These are phyloP conservation scores for Irpex rosettiformis DNA, from an alignment of 1,284 basidiomycete genomes.

Conservation along the genomic window DNA sequence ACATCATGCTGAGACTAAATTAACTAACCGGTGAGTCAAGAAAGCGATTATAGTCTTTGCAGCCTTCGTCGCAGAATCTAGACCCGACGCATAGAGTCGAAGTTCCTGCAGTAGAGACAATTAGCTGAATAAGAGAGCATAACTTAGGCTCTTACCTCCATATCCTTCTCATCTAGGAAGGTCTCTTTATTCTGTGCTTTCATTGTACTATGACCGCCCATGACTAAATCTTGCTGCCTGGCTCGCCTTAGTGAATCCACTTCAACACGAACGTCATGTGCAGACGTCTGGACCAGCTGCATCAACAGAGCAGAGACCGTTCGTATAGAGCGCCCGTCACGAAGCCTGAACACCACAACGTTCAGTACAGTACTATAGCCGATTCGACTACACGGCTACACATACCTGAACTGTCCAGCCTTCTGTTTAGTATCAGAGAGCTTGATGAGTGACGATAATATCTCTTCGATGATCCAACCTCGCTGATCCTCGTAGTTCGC, in stretches of 20 bases:
- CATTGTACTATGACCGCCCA: slow-evolving; percentile 57
- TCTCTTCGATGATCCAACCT: slow-evolving; percentile 96
- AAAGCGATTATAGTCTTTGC: slow-evolving; percentile 84
- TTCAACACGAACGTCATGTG: slow-evolving; percentile 70
- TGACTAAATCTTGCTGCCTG: slow-evolving; percentile 56
- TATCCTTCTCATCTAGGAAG: slow-evolving; percentile 63
- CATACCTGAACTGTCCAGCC: slow-evolving; percentile 81
- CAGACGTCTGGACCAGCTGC: slow-evolving; percentile 93
- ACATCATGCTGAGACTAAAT: background rate
- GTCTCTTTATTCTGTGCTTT: slow-evolving; percentile 43
- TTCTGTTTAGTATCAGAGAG: slow-evolving; percentile 87
- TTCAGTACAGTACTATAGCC: background rate
- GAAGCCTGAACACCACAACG: slow-evolving; percentile 45
- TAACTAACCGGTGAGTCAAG: slow-evolving; percentile 68
- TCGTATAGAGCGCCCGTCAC: slow-evolving; percentile 83
- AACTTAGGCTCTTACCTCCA: slow-evolving; percentile 42
- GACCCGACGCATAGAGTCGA: slow-evolving; percentile 56
- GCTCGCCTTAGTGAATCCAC: slow-evolving; percentile 58
- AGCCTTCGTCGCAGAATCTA: slow-evolving; percentile 80
- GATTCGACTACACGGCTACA: background rate
- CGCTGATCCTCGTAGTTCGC: slow-evolving; percentile 87
- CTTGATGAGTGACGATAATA: slow-evolving; percentile 84
- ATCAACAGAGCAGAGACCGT: slow-evolving; percentile 90
- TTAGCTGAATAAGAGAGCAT: background rate
- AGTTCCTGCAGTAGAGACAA: slow-evolving; percentile 47